A percentile compares a stretch with the other conserved stretches of the same genome.
Conservation (phyloP, 1,284 basidiomycete species). For the Ceratobasidium sp. region DNA sequence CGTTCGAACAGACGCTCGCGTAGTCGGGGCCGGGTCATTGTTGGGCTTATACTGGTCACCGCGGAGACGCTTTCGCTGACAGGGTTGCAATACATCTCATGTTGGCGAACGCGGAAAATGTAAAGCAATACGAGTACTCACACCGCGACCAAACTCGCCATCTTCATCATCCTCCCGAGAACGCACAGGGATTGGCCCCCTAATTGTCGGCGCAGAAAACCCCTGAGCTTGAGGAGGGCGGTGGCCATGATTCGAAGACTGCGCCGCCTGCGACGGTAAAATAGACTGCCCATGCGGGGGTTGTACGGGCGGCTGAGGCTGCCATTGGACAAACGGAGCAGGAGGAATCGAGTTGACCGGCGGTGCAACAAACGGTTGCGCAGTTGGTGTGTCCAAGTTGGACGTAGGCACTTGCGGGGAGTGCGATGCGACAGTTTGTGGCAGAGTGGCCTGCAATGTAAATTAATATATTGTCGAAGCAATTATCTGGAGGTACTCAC, state of each 20-base stretch:
- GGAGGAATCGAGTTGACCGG: not conserved
- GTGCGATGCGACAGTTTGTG: not conserved
- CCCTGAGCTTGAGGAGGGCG: not conserved
- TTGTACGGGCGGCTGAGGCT: not conserved
- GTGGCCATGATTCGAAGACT: not conserved
- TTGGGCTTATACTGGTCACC: not conserved
- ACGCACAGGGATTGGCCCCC: not conserved
- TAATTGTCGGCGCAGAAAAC: not conserved
- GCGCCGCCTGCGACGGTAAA: not conserved
- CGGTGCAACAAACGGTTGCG: not conserved
- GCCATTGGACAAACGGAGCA: constrained; percentile 1
- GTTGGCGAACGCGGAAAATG: not conserved
- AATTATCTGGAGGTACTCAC: not conserved
- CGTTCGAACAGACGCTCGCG: not conserved
- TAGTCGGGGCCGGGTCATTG: not conserved
- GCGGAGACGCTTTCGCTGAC: not conserved
- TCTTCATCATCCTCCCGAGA: not conserved
- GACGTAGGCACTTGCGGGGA: not conserved
- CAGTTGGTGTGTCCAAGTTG: not conserved
- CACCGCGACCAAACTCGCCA: not conserved
- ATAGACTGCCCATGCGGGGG: not conserved
- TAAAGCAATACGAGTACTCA: not conserved
- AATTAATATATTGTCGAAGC: not conserved
- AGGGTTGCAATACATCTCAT: not conserved
- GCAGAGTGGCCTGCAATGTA: not conserved